These are phyloP conservation scores for Oryza longistaminata DNA, from an alignment of 176 grass and related monocot species.

Conservation along the genomic window DNA sequence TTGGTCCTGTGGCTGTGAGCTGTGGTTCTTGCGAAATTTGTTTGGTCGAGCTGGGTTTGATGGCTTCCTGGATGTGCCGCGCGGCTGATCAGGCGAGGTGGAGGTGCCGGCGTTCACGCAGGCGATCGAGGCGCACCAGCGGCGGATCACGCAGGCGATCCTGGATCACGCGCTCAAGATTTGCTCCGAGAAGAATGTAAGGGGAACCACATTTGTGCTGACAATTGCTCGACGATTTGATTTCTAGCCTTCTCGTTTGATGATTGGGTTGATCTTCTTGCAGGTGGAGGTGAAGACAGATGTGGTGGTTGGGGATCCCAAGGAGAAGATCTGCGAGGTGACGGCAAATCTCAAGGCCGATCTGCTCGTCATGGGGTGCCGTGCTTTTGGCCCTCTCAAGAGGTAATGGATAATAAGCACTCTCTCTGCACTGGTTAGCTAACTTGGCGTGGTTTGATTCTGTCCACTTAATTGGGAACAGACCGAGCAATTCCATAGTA, in stretches of 20 bases:
- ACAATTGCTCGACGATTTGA: neutral
- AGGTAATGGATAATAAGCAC: constrained; percentile 43
- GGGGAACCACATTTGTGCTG: neutral
- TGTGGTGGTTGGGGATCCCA: constrained; percentile 87
- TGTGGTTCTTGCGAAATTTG: neutral
- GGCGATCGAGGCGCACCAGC: constrained; percentile 89
- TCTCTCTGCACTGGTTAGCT: neutral
- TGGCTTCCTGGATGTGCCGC: neutral
- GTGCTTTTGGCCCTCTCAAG: constrained; percentile 71
- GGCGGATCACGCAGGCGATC: constrained; percentile 84
- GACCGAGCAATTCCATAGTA: neutral
- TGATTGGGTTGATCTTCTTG: constrained; percentile 22
- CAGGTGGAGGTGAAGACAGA: constrained; percentile 84
- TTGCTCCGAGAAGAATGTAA: constrained; percentile 79
- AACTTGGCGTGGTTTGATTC: neutral
- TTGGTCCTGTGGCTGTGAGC: neutral
- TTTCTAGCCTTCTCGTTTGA: neutral
- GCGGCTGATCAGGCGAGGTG: constrained; percentile 47
- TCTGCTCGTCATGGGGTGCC: constrained; percentile 94
- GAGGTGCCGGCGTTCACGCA: constrained; percentile 94
- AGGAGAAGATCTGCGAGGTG: constrained; percentile 86
- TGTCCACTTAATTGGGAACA: neutral
- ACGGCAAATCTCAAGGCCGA: constrained; percentile 63
- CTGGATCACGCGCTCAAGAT: constrained; percentile 81
- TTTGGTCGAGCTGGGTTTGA: constrained; percentile 6